These are phyloP conservation scores for Geosiphon pyriformis DNA, from an alignment of 192 early-diverging fungal genomes.

Conservation along the genomic window DNA sequence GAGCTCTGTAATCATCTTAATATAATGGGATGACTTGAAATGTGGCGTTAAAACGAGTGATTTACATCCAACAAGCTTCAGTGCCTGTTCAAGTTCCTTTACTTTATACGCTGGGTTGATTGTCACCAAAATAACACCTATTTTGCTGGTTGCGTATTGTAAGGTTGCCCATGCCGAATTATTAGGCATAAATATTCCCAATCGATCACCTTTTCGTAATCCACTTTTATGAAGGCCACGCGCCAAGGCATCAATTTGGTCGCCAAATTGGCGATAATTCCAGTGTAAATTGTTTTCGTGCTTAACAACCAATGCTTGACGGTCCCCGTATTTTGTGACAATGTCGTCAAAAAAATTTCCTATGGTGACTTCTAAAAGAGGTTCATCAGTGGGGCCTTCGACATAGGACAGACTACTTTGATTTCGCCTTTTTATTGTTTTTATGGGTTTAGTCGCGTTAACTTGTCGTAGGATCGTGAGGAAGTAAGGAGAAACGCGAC, in stretches of 20 bases:
- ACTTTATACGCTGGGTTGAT: constrained; percentile 45
- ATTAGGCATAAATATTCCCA: constrained; percentile 50
- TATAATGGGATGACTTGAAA: constrained; percentile 41
- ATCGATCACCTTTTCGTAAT: constrained; percentile 42
- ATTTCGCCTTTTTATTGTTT: too few relatives aligned
- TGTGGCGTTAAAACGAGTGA: constrained; percentile 34
- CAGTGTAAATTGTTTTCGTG: constrained; percentile 40
- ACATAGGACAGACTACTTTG: constrained; percentile 28
- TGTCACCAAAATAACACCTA: constrained; percentile 46
- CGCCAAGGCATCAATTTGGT: constrained; percentile 36
- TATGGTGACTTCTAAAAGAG: constrained; percentile 38
- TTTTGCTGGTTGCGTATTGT: constrained; percentile 48
- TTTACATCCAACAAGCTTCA: constrained; percentile 40
- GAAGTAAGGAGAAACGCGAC: too few relatives aligned
- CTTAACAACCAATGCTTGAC: constrained; percentile 37
- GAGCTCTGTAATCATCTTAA: constrained; percentile 37
- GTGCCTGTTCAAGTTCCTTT: constrained; percentile 40
- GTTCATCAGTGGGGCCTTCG: constrained; percentile 24
- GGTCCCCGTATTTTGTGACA: constrained; percentile 30
- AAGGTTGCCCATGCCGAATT: constrained; percentile 41
- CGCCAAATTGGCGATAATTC: constrained; percentile 39
- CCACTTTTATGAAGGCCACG: constrained; percentile 39
- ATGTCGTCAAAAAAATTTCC: constrained; percentile 34
- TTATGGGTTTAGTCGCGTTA: too few relatives aligned
- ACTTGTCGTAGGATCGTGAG: too few relatives aligned